phyloP scores from a whole-genome alignment of 805 yeast species.

The Wickerhamomyces bisporus region DNA sequence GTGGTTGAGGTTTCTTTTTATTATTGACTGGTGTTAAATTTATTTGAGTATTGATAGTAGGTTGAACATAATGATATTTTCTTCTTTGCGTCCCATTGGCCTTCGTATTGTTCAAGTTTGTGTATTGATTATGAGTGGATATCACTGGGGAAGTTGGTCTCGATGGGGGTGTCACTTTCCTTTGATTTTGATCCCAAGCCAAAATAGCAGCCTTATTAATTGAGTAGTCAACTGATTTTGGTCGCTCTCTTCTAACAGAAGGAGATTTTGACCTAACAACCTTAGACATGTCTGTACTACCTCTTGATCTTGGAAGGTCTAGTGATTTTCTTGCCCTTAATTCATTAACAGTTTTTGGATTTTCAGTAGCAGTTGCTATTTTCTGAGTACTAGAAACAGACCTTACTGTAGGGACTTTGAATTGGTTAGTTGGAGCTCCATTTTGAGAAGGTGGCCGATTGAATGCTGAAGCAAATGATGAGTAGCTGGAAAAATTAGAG shows the following conservation, averaged over 20 bases:
- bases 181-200: conserved; percentile 20
- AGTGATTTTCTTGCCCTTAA: conserved; percentile 9
- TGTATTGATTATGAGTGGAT: not conserved
- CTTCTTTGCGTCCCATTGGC: not conserved
- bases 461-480: conserved; percentile 23
- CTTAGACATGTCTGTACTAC: not conserved
- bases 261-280: not conserved
- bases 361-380: not conserved
- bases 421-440: conserved; percentile 3
- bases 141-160: conserved; percentile 12
- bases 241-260: conserved; percentile 12
- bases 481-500: conserved; percentile 17
- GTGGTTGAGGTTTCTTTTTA: not conserved
- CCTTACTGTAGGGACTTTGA: conserved; percentile 9
- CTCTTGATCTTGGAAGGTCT: conserved; percentile 14
- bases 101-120: conserved; percentile 1
- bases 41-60: conserved; percentile 23
- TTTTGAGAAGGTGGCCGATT: conserved; percentile 1
- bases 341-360: not conserved
- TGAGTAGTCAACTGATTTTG: conserved; percentile 22
- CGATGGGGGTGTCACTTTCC: conserved; percentile 8
- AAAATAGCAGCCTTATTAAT: conserved; percentile 21
- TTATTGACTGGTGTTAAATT: conserved; percentile 14
- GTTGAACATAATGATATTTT: conserved; percentile 23
- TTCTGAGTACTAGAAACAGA: not conserved